A percentile compares a stretch with the other conserved stretches of the same genome.
phyloP scores from a whole-genome alignment of 2,329 filamentous ascomycete genomes.

The Penicillium sp. region DNA sequence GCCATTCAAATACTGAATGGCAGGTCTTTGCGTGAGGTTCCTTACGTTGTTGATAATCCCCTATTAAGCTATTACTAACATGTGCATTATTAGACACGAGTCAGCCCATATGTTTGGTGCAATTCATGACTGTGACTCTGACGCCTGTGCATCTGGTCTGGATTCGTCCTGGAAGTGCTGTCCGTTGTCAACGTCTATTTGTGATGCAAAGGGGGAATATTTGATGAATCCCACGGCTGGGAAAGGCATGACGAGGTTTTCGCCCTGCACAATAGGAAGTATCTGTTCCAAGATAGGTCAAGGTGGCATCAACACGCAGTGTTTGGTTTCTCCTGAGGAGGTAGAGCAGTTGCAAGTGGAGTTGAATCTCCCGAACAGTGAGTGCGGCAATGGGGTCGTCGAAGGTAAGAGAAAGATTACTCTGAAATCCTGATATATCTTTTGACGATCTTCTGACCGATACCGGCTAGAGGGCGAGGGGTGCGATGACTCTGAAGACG shows the following conservation, averaged over 20 bases:
- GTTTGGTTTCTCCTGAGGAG: constrained; percentile 53
- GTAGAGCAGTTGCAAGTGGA: constrained; percentile 50
- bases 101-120: constrained; percentile 91
- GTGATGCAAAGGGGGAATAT: constrained; percentile 72
- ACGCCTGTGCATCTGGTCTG: constrained; percentile 58
- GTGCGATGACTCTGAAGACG: constrained; percentile 58
- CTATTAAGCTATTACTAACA: neutral
- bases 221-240: constrained; percentile 63
- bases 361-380: constrained; percentile 53
- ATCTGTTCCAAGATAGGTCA: constrained; percentile 80
- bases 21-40: constrained; percentile 74
- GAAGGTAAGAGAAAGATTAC: constrained; percentile 54
- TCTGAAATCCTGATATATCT: neutral
- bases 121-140: constrained; percentile 60
- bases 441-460: neutral
- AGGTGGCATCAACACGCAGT: constrained; percentile 71
- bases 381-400: constrained; percentile 92
- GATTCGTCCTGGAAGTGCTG: constrained; percentile 69
- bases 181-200: constrained; percentile 67
- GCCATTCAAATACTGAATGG: constrained; percentile 82
- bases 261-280: constrained; percentile 82
- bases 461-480: constrained; percentile 66
- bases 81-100: constrained; percentile 63
- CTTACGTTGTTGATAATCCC: neutral
- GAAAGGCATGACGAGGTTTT: constrained; percentile 73